A percentile compares a stretch with the other conserved stretches of the same genome.
Conservation (phyloP, 2,329 filamentous ascomycete species). For the Sporothrix brasiliensis region DNA sequence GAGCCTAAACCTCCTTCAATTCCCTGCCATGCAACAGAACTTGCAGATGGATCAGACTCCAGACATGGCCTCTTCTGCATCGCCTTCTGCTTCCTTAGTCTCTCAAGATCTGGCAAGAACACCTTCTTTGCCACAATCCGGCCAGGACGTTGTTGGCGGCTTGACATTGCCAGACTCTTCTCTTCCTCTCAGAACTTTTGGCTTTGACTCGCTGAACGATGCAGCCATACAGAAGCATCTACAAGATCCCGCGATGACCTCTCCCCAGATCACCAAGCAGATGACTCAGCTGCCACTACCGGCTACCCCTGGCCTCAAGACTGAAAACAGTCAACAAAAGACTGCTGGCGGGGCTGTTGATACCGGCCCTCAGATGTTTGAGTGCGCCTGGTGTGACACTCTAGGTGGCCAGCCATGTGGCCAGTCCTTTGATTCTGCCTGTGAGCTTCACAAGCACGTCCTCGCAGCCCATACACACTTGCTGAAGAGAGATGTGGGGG, state of each 20-base stretch:
- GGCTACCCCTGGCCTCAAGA: neutral
- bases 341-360: neutral
- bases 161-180: slow-evolving; percentile 21
- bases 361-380: neutral
- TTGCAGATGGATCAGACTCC: slow-evolving; percentile 24
- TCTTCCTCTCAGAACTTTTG: slow-evolving; percentile 3
- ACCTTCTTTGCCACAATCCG: slow-evolving; percentile 22
- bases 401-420: slow-evolving; percentile 38
- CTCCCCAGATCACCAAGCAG: neutral
- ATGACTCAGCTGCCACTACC: neutral
- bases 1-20: slow-evolving; percentile 25
- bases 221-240: neutral
- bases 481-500: slow-evolving; percentile 49
- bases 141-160: neutral
- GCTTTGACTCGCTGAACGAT: slow-evolving; percentile 4
- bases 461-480: slow-evolving; percentile 53
- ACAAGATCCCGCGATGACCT: neutral
- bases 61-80: slow-evolving; percentile 23
- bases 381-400: slow-evolving; percentile 42
- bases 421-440: slow-evolving; percentile 48
- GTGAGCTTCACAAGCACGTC: slow-evolving; percentile 60
- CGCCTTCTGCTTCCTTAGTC: slow-evolving; percentile 28
- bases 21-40: slow-evolving; percentile 11
- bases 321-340: neutral
- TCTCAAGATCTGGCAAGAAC: slow-evolving; percentile 31